Base-by-base conservation (phyloP, 805 yeast species). In the Metahyphopichia silvanorum region DNA sequence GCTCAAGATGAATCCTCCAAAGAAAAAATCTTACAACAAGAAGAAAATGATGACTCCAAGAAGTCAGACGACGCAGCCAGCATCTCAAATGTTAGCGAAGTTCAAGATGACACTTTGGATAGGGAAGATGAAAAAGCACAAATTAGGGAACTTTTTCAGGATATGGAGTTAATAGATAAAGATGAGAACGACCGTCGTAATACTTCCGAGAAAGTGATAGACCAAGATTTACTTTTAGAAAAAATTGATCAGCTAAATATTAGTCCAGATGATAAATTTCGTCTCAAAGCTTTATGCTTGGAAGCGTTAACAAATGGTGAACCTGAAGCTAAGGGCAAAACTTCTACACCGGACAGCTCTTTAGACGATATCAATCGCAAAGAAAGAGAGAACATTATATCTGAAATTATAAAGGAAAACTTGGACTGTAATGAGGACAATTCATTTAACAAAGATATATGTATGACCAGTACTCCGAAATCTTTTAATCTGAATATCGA, bases 161-260 rank as follows among this genome's bases (percentile, higher is more conserved):
- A 64, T 35, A 57, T 64, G 68, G 66, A 47, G 28, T 30, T 63
- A 6, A 28, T 42, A 19, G 74, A 75, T 0, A 60, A 66, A 16
- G 46, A 51, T 22, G 46, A 43, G 16, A 46, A 46, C 34, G 40
- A 27, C 21, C 9, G 16, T 2, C 27, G 31, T 14, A 8, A 27
- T 13, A 6, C 11, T 10, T 23, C 25, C 13, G n/a, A n/a, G n/a
- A 9, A 24, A 14, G 7, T 8, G 16, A 16, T 40, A 11, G 45
- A 51, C 22, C 48, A 45, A 29, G 46, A 45, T 21, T 50, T 39
- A 9, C 32, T 56, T 16, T 36, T 55, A 23, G 39, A 49, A 3
- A 55, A 46, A 29, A 52, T 60, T 17, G 63, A 60, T 30, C 25
- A 39, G 10, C 40, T 59, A 29, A 40, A 52, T 10, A 46, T 60